Base-by-base conservation (phyloP, 1,139 yeast species). In the Candida neerlandica region DNA sequence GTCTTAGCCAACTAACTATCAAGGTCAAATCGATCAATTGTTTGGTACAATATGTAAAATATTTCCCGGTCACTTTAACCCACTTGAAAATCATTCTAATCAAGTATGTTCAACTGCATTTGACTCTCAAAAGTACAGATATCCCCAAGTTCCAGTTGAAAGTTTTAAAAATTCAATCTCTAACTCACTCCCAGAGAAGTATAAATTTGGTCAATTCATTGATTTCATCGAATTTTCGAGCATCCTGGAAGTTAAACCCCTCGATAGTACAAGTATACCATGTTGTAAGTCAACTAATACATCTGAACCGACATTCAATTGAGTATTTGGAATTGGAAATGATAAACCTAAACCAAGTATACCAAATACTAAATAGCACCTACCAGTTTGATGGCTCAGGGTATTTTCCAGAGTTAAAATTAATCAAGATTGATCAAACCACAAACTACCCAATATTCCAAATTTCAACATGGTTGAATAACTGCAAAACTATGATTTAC, bases 341-440 rank as follows among this genome's bases (percentile, higher is more conserved):
- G 49, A n/a, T 51, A 14, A 48, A 44, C 21, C 34, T 52, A 32
- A 37, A 40, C 16, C 45, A 43, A 33, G 16, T 47, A 6, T 43
- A 39, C 15, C 14, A 45, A n/a, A 19, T 37, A 2, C 7, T 35
- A 12, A 33, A 34, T 14, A 40, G 21, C 32, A 40, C 12, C 1
- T 35, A 43, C 19, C 30, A 43, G 11, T 46, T 46, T n/a, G 27
- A 3, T 5, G 37, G 19, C 5, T 15, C 23, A 12, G 23, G 14
- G 26, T 37, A 32, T 33, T 47, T 23, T 37, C 46, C 23, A 33
- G 29, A 6, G 35, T 16, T 53, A 30, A 46, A 45, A 21, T 32
- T 41, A 14, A 43, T 53, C 10, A 30, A 42, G 26, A 38, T 53
- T 3, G 55, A 53, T 34, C 56, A 53, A 38, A 50, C 52, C 12